Evolutionary conservation across 2,329 filamentous ascomycete genomes (phyloP).

Genomic region (Beauveria sp.): DNA sequence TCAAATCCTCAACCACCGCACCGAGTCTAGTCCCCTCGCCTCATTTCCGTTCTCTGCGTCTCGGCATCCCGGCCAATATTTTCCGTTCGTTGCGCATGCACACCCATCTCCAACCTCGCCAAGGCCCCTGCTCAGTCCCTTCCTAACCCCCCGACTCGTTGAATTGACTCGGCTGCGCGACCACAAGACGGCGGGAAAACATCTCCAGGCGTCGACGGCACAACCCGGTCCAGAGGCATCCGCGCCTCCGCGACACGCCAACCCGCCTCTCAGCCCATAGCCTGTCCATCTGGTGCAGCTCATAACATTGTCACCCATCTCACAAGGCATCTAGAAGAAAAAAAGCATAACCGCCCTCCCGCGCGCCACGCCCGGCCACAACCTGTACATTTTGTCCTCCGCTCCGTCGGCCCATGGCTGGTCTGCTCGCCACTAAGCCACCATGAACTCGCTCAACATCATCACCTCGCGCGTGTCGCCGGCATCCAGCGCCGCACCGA

Average conservation of each 20-base stretch:
- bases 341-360: neutral
- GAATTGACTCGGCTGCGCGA: slow-evolving; percentile 6
- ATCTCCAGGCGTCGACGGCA: slow-evolving; percentile 4
- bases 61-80: slow-evolving; percentile 1
- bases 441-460: slow-evolving; percentile 96
- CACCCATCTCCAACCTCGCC: neutral
- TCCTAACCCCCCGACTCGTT: neutral
- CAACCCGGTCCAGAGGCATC: slow-evolving; percentile 8
- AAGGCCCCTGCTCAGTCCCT: neutral
- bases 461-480: slow-evolving; percentile 75
- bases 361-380: neutral
- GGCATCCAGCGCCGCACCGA: slow-evolving; percentile 45
- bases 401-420: slow-evolving; percentile 42
- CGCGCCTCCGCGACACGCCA: slow-evolving; percentile 10
- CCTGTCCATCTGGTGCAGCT: neutral
- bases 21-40: neutral
- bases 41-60: neutral
- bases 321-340: neutral
- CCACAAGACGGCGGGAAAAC: neutral
- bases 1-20: slow-evolving; percentile 7
- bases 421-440: slow-evolving; percentile 41
- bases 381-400: neutral
- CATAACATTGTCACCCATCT: neutral
- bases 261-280: neutral
- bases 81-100: neutral